These are phyloP conservation scores for Hypoxylon crocopeplum DNA, from an alignment of 495 filamentous ascomycete genomes.

Conservation along the genomic window DNA sequence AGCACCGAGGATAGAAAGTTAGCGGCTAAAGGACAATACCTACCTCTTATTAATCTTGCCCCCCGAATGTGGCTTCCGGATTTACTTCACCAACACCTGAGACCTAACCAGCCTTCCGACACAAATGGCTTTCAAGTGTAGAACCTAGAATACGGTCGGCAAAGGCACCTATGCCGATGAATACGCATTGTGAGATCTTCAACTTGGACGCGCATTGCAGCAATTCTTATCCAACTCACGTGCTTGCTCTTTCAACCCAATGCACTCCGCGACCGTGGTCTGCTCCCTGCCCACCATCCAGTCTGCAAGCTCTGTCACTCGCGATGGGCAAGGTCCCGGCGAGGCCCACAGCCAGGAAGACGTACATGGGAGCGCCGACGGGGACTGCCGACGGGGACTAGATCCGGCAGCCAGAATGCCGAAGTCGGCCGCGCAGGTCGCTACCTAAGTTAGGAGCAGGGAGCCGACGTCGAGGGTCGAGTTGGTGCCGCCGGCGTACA, in stretches of 20 bases:
- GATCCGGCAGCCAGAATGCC: background rate
- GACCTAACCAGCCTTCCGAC: too few relatives aligned
- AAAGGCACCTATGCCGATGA: too few relatives aligned
- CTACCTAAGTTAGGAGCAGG: background rate
- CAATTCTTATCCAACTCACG: background rate
- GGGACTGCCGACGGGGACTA: background rate
- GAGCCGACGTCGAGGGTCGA: background rate
- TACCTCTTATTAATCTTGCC: too few relatives aligned
- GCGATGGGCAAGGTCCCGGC: background rate
- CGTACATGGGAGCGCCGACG: background rate
- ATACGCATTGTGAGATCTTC: background rate
- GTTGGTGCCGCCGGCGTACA: conserved; percentile 41
- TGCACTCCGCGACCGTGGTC: background rate
- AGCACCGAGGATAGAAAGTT: too few relatives aligned
- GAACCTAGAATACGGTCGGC: too few relatives aligned
- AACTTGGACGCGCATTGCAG: background rate
- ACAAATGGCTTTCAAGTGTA: too few relatives aligned
- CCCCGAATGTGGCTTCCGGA: too few relatives aligned
- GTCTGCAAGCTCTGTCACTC: background rate
- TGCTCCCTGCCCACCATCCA: background rate
- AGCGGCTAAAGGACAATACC: too few relatives aligned
- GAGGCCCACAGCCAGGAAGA: background rate
- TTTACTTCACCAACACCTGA: too few relatives aligned
- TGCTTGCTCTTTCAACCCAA: background rate
- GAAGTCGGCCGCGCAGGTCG: background rate